These are phyloP conservation scores for Exophiala phaeomuriformis DNA, from an alignment of 2,329 filamentous ascomycete genomes.

Conservation along the genomic window DNA sequence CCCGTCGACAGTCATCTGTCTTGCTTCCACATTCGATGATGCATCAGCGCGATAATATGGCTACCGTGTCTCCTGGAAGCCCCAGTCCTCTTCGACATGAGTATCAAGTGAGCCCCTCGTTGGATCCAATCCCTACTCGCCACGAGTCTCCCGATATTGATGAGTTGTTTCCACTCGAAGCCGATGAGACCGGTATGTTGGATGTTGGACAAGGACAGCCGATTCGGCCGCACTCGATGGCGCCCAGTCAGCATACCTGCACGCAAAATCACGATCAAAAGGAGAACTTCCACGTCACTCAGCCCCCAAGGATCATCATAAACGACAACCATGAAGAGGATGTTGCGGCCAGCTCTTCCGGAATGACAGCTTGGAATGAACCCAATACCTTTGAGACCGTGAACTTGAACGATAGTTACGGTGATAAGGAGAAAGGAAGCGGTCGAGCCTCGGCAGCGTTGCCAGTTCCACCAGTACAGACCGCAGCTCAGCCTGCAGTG, in stretches of 20 bases:
- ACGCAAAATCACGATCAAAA: no score
- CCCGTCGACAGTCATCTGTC: slow-evolving; percentile 8
- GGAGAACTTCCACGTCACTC: background rate
- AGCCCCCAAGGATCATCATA: slow-evolving; percentile 8
- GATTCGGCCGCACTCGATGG: no score
- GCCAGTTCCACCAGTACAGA: background rate
- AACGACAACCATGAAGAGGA: slow-evolving; percentile 6
- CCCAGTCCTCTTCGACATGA: slow-evolving; percentile 7
- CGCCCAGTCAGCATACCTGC: no score
- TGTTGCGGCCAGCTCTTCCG: background rate
- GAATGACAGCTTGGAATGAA: slow-evolving; percentile 4
- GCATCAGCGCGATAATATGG: background rate
- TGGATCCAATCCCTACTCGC: background rate
- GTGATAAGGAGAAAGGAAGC: background rate
- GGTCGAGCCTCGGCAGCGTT: no score
- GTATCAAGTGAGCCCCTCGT: background rate
- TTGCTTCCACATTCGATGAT: slow-evolving; percentile 11
- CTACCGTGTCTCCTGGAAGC: background rate
- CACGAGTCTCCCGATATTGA: no score
- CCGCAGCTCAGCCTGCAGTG: background rate
- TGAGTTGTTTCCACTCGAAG: no score
- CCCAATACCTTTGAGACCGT: background rate
- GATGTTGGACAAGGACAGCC: no score
- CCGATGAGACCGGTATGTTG: no score
- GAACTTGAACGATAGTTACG: background rate